phyloP scores from a whole-genome alignment of 768 basidiomycete species.

The Suillus luteus region DNA sequence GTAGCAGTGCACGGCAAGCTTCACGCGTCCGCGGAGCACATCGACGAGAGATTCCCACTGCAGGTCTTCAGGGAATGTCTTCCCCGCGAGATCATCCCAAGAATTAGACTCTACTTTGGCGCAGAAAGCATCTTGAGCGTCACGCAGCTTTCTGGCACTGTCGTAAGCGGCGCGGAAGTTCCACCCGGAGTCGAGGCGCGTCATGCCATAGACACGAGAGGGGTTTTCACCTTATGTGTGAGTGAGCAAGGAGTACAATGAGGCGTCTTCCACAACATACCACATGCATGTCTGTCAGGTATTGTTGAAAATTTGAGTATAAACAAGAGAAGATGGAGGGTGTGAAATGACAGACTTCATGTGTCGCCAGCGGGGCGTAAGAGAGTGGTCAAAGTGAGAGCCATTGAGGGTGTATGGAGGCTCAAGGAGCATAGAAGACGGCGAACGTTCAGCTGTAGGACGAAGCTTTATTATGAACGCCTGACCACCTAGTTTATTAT shows the following conservation, averaged over 20 bases:
- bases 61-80: conserved; percentile 56
- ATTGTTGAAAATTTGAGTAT: neutral
- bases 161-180: conserved; percentile 78
- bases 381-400: conserved; percentile 19
- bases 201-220: conserved; percentile 43
- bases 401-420: conserved; percentile 46
- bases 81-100: conserved; percentile 38
- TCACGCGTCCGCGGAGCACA: conserved; percentile 76
- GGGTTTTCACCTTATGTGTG: conserved; percentile 34
- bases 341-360: conserved; percentile 26
- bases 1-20: conserved; percentile 42
- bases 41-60: conserved; percentile 82
- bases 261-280: conserved; percentile 31
- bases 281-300: conserved; percentile 40
- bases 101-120: conserved; percentile 51
- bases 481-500: conserved; percentile 41
- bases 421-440: conserved; percentile 50
- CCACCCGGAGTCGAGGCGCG: conserved; percentile 81
- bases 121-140: conserved; percentile 74
- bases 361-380: conserved; percentile 30
- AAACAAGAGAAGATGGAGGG: neutral
- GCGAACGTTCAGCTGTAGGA: conserved; percentile 47
- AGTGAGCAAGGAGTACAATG: neutral
- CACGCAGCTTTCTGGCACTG: conserved; percentile 67
- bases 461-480: conserved; percentile 55